phyloP scores from a whole-genome alignment of 345 rosid species.

The Cardamine chenopodiifolia region DNA sequence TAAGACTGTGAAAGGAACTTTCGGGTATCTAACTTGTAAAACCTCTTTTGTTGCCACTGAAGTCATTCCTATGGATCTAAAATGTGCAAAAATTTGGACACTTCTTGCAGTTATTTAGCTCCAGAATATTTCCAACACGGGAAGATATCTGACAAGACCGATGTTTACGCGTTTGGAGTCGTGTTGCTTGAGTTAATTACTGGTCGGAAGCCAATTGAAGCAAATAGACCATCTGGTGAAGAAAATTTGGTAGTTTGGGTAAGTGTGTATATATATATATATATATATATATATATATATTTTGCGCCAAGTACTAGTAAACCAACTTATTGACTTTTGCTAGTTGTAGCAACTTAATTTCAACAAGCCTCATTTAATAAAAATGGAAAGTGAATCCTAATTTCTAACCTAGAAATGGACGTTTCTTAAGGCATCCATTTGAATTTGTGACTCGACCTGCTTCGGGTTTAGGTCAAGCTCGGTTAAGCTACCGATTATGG shows the following conservation, averaged over 20 bases:
- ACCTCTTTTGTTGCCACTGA: constrained; percentile 1
- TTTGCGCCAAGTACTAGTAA: constrained; percentile 24
- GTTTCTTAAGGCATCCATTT: not conserved
- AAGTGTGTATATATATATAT: too few relatives aligned
- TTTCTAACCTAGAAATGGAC: constrained; percentile 18
- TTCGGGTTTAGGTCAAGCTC: constrained; percentile 13
- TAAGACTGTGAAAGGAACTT: constrained; percentile 97
- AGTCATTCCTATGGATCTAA: not conserved
- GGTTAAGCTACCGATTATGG: constrained; percentile 20
- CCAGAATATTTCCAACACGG: constrained; percentile 99
- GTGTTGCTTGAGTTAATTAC: constrained; percentile 85
- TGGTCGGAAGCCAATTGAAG: constrained; percentile 89
- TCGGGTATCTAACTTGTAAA: constrained; percentile 58
- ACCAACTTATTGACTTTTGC: constrained; percentile 44
- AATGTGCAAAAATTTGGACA: not conserved
- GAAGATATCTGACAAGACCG: constrained; percentile 88
- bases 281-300: too few relatives aligned
- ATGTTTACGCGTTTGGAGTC: constrained; percentile 95
- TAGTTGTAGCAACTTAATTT: constrained; percentile 32
- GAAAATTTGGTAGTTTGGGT: constrained; percentile 96
- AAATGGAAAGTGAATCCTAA: constrained; percentile 7
- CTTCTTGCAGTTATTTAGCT: constrained; percentile 70
- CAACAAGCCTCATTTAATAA: constrained; percentile 9
- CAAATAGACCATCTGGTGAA: constrained; percentile 76
- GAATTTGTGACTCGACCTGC: not conserved